Conservation (phyloP, 768 basidiomycete genomes). For the Psilocybe sp. region DNA sequence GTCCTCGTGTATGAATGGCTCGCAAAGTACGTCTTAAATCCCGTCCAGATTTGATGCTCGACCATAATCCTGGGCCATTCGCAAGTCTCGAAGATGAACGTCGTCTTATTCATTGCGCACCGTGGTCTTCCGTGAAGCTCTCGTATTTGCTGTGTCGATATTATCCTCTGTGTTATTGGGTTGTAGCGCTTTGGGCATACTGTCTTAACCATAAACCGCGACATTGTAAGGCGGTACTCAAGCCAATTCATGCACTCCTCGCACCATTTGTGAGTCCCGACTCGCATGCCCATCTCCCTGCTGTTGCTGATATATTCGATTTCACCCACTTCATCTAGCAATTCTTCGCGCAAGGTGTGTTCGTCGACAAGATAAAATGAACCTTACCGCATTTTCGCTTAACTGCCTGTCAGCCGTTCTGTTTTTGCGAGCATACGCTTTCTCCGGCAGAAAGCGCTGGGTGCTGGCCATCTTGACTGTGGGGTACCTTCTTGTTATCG, state of each 20-base stretch:
- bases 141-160: slow-evolving; percentile 40
- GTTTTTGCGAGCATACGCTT: slow-evolving; percentile 41
- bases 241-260: slow-evolving; percentile 26
- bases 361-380: not conserved
- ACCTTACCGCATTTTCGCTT: not conserved
- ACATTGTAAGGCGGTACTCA: slow-evolving; percentile 24
- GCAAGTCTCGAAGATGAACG: not conserved
- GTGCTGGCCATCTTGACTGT: slow-evolving; percentile 26
- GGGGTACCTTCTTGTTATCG: slow-evolving; percentile 27
- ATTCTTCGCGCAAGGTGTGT: slow-evolving; percentile 35
- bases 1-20: slow-evolving; percentile 37
- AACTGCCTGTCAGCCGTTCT: slow-evolving; percentile 30
- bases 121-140: slow-evolving; percentile 36
- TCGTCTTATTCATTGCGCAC: slow-evolving; percentile 24
- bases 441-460: slow-evolving; percentile 29
- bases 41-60: not conserved
- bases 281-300: not conserved
- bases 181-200: slow-evolving; percentile 33
- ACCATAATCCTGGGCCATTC: not conserved
- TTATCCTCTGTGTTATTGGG: slow-evolving; percentile 34
- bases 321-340: slow-evolving; percentile 23
- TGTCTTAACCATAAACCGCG: slow-evolving; percentile 25
- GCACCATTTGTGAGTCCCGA: slow-evolving; percentile 27
- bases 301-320: not conserved
- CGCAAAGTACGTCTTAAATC: slow-evolving; percentile 24